Conservation (phyloP, 805 yeast genomes). For the Yamadazyma takamatsuzukensis region DNA sequence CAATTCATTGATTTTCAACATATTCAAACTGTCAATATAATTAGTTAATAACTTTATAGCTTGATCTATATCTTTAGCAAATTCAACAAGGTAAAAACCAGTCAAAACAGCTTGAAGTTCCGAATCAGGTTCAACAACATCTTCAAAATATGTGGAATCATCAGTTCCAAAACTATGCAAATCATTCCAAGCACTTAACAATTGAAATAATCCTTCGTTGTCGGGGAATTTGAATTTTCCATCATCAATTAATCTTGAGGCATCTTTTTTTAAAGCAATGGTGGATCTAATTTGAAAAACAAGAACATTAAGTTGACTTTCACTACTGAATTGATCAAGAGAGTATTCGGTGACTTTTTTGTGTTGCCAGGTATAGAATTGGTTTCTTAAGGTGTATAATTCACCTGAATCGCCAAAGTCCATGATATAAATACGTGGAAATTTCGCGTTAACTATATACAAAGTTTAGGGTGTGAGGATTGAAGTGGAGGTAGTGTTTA, state of each 20-base stretch:
- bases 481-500: too few species aligned
- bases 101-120: constrained; percentile 43
- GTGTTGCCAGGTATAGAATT: constrained; percentile 60
- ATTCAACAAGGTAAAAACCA: constrained; percentile 33
- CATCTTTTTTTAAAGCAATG: constrained; percentile 36
- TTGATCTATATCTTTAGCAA: constrained; percentile 32
- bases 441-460: too few species aligned
- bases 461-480: too few species aligned
- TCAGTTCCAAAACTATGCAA: constrained; percentile 41
- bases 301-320: constrained; percentile 34
- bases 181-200: constrained; percentile 42
- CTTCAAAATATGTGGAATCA: constrained; percentile 41
- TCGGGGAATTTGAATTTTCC: constrained; percentile 33
- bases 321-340: constrained; percentile 36
- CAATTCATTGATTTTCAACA: constrained; percentile 27
- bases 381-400: constrained; percentile 52
- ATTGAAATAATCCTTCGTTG: constrained; percentile 30
- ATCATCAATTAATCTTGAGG: constrained; percentile 33
- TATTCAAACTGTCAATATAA: constrained; percentile 22
- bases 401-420: constrained; percentile 46
- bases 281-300: constrained; percentile 39
- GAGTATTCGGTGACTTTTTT: constrained; percentile 38
- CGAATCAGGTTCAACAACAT: constrained; percentile 27
- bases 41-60: constrained; percentile 29
- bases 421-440: constrained; percentile 19